Conservation (phyloP, 257 asterid species). For the Scutellaria barbata region DNA sequence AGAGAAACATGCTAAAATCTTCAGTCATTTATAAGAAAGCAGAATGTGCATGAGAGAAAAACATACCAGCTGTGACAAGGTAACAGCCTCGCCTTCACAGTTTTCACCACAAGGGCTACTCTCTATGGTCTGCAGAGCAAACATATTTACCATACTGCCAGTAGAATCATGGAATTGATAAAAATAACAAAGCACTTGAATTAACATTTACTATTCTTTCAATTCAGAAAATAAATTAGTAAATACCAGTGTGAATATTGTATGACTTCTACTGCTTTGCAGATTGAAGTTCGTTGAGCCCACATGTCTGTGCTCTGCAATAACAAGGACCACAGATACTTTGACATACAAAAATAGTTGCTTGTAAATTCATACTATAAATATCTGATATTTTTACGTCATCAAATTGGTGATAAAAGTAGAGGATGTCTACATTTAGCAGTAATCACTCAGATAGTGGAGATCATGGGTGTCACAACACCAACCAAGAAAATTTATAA, state of each 20-base stretch:
- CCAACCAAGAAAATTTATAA: conserved; percentile 23
- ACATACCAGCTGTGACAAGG: conserved; percentile 89
- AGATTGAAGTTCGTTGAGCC: conserved; percentile 99
- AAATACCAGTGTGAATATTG: conserved; percentile 95
- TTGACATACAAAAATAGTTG: conserved; percentile 21
- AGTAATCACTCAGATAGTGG: conserved; percentile 17
- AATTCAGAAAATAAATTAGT: conserved; percentile 25
- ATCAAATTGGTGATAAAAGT: conserved; percentile 16
- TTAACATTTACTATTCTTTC: conserved; percentile 16
- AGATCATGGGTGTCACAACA: conserved; percentile 9
- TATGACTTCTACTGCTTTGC: conserved; percentile 99
- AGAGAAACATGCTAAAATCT: conserved; percentile 24
- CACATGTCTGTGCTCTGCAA: conserved; percentile 97
- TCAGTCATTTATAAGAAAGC: conserved; percentile 18
- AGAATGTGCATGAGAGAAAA: conserved; percentile 30
- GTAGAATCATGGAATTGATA: conserved; percentile 29
- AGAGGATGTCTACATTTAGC: conserved; percentile 14
- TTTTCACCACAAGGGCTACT: conserved; percentile 95
- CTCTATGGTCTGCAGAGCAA: conserved; percentile 82
- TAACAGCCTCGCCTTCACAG: conserved; percentile 89
- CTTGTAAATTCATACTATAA: neutral
- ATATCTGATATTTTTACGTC: conserved; percentile 10
- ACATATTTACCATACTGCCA: conserved; percentile 36
- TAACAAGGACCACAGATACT: conserved; percentile 37
- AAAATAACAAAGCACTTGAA: conserved; percentile 25